These are phyloP conservation scores for Tremellales sp. DNA, from an alignment of 1,284 basidiomycete genomes.

Conservation along the genomic window DNA sequence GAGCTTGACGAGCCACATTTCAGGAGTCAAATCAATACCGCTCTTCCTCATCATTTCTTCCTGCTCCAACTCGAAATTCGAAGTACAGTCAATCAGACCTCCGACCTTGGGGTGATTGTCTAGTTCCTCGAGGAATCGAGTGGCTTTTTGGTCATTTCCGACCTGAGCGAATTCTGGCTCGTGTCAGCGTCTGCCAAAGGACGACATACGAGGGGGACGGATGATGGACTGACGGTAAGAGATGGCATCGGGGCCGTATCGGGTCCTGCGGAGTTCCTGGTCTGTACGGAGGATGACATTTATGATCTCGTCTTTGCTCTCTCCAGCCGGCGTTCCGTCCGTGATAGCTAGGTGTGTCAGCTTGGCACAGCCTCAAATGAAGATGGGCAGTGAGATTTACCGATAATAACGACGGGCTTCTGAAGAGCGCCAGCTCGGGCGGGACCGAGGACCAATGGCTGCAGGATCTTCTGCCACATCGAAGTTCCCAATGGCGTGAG, in stretches of 20 bases:
- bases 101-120: conserved; percentile 50
- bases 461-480: conserved; percentile 49
- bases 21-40: conserved; percentile 35
- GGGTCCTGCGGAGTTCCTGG: conserved; percentile 39
- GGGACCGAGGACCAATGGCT: conserved; percentile 50
- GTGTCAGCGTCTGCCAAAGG: not conserved
- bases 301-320: conserved; percentile 44
- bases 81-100: conserved; percentile 47
- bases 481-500: conserved; percentile 50
- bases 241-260: conserved; percentile 51
- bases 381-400: conserved; percentile 10
- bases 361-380: not conserved
- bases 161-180: conserved; percentile 50
- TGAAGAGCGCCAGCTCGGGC: conserved; percentile 42
- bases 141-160: conserved; percentile 49
- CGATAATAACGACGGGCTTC: conserved; percentile 51
- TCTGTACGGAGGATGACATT: conserved; percentile 48
- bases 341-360: conserved; percentile 33
- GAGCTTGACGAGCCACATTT: conserved; percentile 45
- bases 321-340: conserved; percentile 49
- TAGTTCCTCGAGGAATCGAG: conserved; percentile 49
- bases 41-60: conserved; percentile 48
- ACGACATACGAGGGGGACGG: not conserved
- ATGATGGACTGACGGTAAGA: conserved; percentile 41
- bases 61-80: conserved; percentile 48